Evolutionary conservation across 805 yeast genomes (phyloP), one percentile per base, ranked within the genome.

Genomic region (Lipomyces chichibuensis): DNA sequence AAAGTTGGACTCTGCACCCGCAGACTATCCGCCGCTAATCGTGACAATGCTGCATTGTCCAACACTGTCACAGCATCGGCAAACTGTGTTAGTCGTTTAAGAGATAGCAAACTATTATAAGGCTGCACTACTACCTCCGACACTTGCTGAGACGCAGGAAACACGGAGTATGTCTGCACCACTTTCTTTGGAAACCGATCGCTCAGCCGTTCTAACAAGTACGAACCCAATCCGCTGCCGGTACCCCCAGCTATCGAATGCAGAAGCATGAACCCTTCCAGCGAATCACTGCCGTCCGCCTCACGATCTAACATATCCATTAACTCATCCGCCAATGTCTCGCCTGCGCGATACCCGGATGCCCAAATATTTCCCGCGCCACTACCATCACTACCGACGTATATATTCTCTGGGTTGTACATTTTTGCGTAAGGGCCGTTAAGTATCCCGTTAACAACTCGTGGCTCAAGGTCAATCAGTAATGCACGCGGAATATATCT

Each of bases 161-260:
- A 93, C 1, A 95, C 89, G 58, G 95, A 90, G 73, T 89, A 90
- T 0, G 98, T 92, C 65, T 90, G 90, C 8, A 91, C 81, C 60
- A 95, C 78, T 74, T 92, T 94, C 77, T 93, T 93, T 61, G 89
- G 87, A 76, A 87, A 94, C 63, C 92, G 80, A 76, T 95, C 99
- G 65, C 87, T 85, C 65, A 96, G 77, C 17, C 87, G 81, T 76
- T 95, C 98, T 51, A 95, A 78, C 56, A 95, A 72, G 65, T 85
- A 84, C 0, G 97, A 90, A 0, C 99, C 99, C 49, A 92, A 85
- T 2, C 99, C 99, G 0, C 97, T 90, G 0, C 99, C 99, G 0
- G 99, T 95, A 52, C 99, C 99, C 49, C 99, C 99, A 0, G 98
- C 98, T 3, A 95, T 96, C 3, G 97, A 90, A 78, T 95, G 99